Base-by-base conservation (phyloP, 225 moss, liverwort and hornwort genomes). In the Physcomitrellopsis africana region DNA sequence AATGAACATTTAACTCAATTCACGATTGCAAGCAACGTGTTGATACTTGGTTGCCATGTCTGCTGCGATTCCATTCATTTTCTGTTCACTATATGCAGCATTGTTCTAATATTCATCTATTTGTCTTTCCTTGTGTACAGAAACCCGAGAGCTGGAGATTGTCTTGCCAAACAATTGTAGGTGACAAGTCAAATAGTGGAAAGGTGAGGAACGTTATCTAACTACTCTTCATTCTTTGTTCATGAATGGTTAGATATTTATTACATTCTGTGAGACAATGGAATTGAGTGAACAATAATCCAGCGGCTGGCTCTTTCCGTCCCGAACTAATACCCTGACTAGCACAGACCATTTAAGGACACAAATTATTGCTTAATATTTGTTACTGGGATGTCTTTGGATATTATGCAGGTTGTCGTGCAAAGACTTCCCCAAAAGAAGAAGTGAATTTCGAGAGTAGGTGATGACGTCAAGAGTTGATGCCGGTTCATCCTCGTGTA, bases 91-190 rank as follows among this genome's bases (percentile, higher is more conserved):
- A 2, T 37, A 37, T 37, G 4, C 32, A 37, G 32, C 32, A 37
- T 37, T 2, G 7, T 37, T 1, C 32, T 37, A 7, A 37, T 7
- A 7, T 63, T 43, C 9, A 26, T 24, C 9, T 9, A 32, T 22
- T 20, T 12, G 51, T 13, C 1, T 58, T 69, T 51, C 77, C 51
- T 69, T 74, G 64, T 58, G 18, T 73, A 61, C 89, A 96, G 93
- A 96, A 93, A 67, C 93, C 93, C 44, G 93, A 93, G 56, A 90
- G 83, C 74, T 96, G 96, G 96, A 82, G 96, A 75, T 70, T 96
- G 62, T 82, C 92, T 46, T 96, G 96, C 82, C 96, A 96, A 81
- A 87, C 87, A 24, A 92, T 96, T 65, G 83, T 96, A 18, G 96
- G 96, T 26, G 86, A 96, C 70, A 96, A 93, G 67, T 86, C 83